Base-by-base conservation (phyloP, 2,329 filamentous ascomycete species). In the Scedosporium minutisporum region DNA sequence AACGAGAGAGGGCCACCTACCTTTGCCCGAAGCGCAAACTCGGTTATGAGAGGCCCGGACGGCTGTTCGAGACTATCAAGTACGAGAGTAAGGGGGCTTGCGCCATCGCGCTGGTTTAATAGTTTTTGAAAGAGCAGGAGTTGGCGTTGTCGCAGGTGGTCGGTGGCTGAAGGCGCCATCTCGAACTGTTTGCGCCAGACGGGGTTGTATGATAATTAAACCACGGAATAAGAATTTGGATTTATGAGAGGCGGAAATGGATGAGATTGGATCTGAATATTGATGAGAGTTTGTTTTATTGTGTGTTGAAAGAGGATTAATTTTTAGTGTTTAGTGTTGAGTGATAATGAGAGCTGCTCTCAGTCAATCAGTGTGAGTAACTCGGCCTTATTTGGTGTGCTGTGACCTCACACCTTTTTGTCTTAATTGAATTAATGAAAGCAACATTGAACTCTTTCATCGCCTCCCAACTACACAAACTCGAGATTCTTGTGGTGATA, bases 21-120 rank as follows among this genome's bases (percentile, higher is more conserved):
- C 78, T 88, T 90, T 62, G 89, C 91, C 68, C 93, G 83, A 57
- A 81, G 78, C 62, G 90, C 84, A 73, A 93, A 90, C 73, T 96
- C 92, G 18, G 78, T 76, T 1, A 93, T 66, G 3, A 96, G 76
- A 0, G 87, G 87, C 33, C 79, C 81, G 6, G 87, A 90, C 27
- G 87, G 86, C 75, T 96, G 92, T 75, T 96, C 91, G 33, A 97
- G 79, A 41, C 82, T 90, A 74, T 97, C 93, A 63, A 96, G 80
- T 3, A 97, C 76, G 27, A 97, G 78, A 0, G 93, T 97, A 69
- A 97, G 86, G 2, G 93, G 93, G 58, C 91, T 96, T 14, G 89
- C 86, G 63, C 85, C 86, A 73, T 95, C 89, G 65, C 91, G 84
- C 63, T 91, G 79, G 70, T 87, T 90, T 66, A 96, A 80, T 1